A percentile compares a stretch with the other conserved stretches of the same genome.
These are phyloP conservation scores for Naganishia kalamii DNA, from an alignment of 768 basidiomycete species.

Conservation along the genomic window DNA sequence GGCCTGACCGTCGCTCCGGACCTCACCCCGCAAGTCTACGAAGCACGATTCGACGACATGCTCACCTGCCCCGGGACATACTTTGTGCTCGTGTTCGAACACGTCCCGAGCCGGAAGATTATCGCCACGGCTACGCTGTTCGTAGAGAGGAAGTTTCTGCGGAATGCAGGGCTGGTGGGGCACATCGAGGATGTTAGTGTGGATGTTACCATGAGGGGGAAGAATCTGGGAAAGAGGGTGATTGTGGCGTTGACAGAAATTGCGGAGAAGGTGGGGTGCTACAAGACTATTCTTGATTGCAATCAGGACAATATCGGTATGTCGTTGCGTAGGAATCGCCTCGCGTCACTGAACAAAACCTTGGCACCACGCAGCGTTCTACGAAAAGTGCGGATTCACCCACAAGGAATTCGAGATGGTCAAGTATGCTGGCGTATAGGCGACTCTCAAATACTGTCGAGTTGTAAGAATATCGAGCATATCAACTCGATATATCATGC, in stretches of 20 bases:
- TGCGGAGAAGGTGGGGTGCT: conserved; percentile 68
- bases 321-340: not conserved
- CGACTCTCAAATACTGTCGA: not conserved
- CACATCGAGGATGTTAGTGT: conserved; percentile 99
- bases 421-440: conserved; percentile 29
- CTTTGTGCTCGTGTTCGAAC: conserved; percentile 76
- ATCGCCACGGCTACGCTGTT: conserved; percentile 78
- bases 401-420: conserved; percentile 94
- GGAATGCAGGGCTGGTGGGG: conserved; percentile 75
- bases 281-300: conserved; percentile 98
- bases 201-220: conserved; percentile 77
- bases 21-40: conserved; percentile 63
- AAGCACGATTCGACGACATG: conserved; percentile 50
- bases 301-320: conserved; percentile 80
- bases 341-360: not conserved
- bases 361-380: conserved; percentile 64
- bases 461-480: not conserved
- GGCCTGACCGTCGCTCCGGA: conserved; percentile 66
- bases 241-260: conserved; percentile 79
- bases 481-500: not conserved
- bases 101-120: conserved; percentile 66
- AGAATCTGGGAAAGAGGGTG: conserved; percentile 78
- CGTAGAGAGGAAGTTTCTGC: conserved; percentile 89
- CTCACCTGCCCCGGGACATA: conserved; percentile 55
- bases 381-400: conserved; percentile 82